phyloP scores from a whole-genome alignment of 2,329 filamentous ascomycete species.

The Exophiala viscosa region DNA sequence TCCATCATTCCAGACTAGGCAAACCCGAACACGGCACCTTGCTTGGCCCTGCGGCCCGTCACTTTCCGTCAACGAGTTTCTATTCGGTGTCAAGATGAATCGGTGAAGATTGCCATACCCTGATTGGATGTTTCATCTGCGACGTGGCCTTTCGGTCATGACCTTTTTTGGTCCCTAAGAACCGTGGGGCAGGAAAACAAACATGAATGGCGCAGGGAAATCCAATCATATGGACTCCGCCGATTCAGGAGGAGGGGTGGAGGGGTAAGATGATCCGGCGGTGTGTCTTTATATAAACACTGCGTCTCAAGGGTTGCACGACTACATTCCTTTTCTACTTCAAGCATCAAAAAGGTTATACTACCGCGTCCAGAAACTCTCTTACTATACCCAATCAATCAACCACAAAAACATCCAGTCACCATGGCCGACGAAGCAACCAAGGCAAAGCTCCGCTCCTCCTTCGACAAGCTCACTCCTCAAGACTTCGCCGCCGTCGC shows the following conservation, averaged over 20 bases:
- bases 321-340: slow-evolving; percentile 2
- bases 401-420: slow-evolving; percentile 2
- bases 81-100: slow-evolving; percentile 18
- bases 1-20: slow-evolving; percentile 11
- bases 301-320: background rate
- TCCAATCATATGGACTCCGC: no score
- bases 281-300: no score
- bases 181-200: slow-evolving; percentile 11
- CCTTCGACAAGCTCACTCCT: slow-evolving; percentile 26
- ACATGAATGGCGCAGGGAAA: slow-evolving; percentile 10
- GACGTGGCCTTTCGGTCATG: slow-evolving; percentile 11
- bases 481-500: slow-evolving; percentile 22
- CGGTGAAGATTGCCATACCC: slow-evolving; percentile 12
- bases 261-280: slow-evolving; percentile 12
- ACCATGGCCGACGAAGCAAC: slow-evolving; percentile 25
- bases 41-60: slow-evolving; percentile 21
- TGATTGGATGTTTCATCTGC: slow-evolving; percentile 13
- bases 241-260: slow-evolving; percentile 13
- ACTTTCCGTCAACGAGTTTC: slow-evolving; percentile 16
- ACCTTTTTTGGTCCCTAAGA: slow-evolving; percentile 6
- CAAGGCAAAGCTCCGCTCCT: slow-evolving; percentile 22
- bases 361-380: background rate
- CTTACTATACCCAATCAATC: background rate
- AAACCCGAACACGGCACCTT: slow-evolving; percentile 14
- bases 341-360: no score